These are phyloP conservation scores for Sequoia sempervirens DNA, from an alignment of 75 land plant species.

Conservation along the genomic window DNA sequence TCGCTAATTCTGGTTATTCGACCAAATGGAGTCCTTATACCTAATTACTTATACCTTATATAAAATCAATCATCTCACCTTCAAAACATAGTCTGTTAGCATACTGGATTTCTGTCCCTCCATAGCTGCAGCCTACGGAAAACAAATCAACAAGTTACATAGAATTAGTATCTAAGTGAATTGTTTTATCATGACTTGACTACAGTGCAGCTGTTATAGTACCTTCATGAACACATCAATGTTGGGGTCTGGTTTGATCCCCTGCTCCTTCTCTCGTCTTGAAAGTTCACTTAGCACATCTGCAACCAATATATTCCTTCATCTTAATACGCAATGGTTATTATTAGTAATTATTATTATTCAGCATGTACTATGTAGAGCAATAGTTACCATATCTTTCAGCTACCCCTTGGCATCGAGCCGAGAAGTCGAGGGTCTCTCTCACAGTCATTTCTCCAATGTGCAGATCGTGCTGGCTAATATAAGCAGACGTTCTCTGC, in stretches of 20 bases:
- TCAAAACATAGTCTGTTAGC: slow-evolving; percentile 32
- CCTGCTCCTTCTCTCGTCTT: neutral
- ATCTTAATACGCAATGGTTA: too few relatives aligned
- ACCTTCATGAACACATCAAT: neutral
- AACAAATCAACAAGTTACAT: neutral
- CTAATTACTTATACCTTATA: too few relatives aligned
- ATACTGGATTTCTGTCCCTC: slow-evolving; percentile 35
- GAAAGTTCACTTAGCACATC: neutral
- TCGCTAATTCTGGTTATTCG: too few relatives aligned
- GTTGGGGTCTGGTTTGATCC: neutral
- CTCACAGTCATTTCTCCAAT: slow-evolving; percentile 50
- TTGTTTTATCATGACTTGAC: too few relatives aligned
- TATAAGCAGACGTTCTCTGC: slow-evolving; percentile 47
- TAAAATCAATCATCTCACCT: slow-evolving; percentile 13
- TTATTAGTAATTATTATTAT: too few relatives aligned
- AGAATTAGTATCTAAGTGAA: too few relatives aligned
- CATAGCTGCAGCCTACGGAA: slow-evolving; percentile 31
- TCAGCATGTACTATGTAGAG: neutral
- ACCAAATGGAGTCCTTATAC: too few relatives aligned
- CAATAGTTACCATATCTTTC: slow-evolving; percentile 27
- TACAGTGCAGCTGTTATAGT: neutral
- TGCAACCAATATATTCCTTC: neutral
- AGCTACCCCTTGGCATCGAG: slow-evolving; percentile 49
- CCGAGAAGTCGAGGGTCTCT: slow-evolving; percentile 57
- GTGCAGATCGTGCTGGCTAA: slow-evolving; percentile 54